Evolutionary conservation across 345 rosid genomes (phyloP), one percentile per base, ranked within the genome.

Genomic region (Noccaea caerulescens): DNA sequence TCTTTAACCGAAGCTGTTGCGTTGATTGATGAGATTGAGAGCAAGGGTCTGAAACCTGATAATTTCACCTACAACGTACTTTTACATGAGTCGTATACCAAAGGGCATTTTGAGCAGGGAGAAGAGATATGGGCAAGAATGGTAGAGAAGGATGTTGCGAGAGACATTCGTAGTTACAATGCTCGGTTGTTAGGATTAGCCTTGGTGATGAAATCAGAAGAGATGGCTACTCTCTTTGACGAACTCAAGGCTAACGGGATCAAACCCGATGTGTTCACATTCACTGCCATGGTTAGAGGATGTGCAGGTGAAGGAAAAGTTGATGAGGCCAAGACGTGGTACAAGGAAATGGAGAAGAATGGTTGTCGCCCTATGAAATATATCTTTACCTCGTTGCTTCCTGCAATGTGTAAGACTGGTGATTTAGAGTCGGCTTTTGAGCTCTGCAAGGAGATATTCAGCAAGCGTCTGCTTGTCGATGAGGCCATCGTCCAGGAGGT

Each of bases 231-330:
- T 69, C 49, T 84, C 11, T 47, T 81, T 14, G 58, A 61, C 3
- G 83, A 84, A 75, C 82, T 88, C 82, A 75, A 78, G 73, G 67
- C 6, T 14, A 77, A 77, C 47, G 81, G 68, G 52, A 11, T 81
- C 39, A 27, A 62, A 66, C 85, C 82, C 0, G 88, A 92, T 64
- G 66, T 66, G 10, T 69, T 69, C 39, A 82, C 89, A 43, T 79
- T 67, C 71, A 84, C 80, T 77, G 76, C 82, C 46, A 58, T 92
- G 85, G 59, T 89, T 2, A 80, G 62, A 50, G 96, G 98, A n/a
- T 82, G 14, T 57, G 78, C 79, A 3, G 54, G 68, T 25, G 82
- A 72, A 10, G 90, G 73, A 8, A 75, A 83, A 57, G 46, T 84
- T 51, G 82, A 81, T 46, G 80, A 80, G 69, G 88, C 77, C 49